phyloP scores from a whole-genome alignment of 2,329 filamentous ascomycete species.

The Fusarium chuoi region DNA sequence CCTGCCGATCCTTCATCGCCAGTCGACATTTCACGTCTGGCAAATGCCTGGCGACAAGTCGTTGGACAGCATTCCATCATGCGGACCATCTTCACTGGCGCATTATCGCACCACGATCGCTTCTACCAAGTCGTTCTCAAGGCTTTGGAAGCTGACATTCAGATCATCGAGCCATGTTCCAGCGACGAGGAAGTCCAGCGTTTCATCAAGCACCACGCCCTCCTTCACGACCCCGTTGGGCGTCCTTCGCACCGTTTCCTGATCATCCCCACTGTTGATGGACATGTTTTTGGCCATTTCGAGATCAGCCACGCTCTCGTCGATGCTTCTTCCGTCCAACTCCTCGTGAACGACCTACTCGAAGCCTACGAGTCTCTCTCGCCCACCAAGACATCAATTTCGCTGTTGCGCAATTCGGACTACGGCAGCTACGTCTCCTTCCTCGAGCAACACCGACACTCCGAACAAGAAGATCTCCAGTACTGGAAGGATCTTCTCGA shows the following conservation, averaged over 20 bases:
- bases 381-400: not conserved
- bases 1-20: not conserved
- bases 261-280: not conserved
- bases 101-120: not conserved
- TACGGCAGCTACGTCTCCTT: not conserved
- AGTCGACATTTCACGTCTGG: fast-evolving
- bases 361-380: not conserved
- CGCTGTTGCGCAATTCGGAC: not conserved
- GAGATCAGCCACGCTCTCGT: slow-evolving; percentile 1
- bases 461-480: not conserved
- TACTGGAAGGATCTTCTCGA: not conserved
- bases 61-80: not conserved
- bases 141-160: not conserved
- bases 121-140: not conserved
- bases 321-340: not conserved
- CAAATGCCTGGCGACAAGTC: not conserved
- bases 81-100: not conserved
- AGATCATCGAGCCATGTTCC: not conserved
- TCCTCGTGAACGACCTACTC: not conserved
- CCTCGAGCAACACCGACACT: not conserved
- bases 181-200: not conserved
- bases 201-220: not conserved
- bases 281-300: not conserved
- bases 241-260: not conserved
- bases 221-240: not conserved